Evolutionary conservation across 2,329 filamentous ascomycete species (phyloP).

Genomic region (Nemania abortiva): DNA sequence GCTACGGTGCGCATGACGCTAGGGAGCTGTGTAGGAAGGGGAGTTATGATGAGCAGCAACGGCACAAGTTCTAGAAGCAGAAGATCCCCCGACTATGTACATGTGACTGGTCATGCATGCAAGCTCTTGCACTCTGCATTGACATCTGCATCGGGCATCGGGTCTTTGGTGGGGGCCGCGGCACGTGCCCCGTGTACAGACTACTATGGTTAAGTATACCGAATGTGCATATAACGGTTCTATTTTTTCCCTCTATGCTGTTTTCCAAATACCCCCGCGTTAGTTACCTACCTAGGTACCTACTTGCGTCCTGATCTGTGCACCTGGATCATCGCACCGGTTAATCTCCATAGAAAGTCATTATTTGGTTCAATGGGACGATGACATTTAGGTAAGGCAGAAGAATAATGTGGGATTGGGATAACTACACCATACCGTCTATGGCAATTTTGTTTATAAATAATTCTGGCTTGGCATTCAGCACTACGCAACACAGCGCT

Average conservation of each 20-base stretch:
- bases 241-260: too few relatives aligned
- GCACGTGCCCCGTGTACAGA: too few relatives aligned
- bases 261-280: too few relatives aligned
- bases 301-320: too few relatives aligned
- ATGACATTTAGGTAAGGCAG: not conserved
- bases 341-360: not conserved
- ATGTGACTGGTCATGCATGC: conserved; percentile 36
- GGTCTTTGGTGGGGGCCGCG: not conserved
- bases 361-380: not conserved
- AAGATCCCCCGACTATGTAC: conserved; percentile 23
- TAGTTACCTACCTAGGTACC: too few relatives aligned
- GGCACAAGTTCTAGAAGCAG: conserved; percentile 29
- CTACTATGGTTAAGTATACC: too few relatives aligned
- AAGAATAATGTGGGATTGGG: not conserved
- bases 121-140: conserved; percentile 27
- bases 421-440: conserved; percentile 3
- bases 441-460: not conserved
- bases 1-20: not conserved
- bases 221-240: too few relatives aligned
- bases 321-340: not conserved
- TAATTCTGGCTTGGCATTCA: conserved; percentile 5
- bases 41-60: conserved; percentile 24
- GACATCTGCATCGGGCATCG: conserved; percentile 18
- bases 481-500: not conserved
- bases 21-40: not conserved